Base-by-base conservation (phyloP, 2,329 filamentous ascomycete species). In the Fusarium robinianum region DNA sequence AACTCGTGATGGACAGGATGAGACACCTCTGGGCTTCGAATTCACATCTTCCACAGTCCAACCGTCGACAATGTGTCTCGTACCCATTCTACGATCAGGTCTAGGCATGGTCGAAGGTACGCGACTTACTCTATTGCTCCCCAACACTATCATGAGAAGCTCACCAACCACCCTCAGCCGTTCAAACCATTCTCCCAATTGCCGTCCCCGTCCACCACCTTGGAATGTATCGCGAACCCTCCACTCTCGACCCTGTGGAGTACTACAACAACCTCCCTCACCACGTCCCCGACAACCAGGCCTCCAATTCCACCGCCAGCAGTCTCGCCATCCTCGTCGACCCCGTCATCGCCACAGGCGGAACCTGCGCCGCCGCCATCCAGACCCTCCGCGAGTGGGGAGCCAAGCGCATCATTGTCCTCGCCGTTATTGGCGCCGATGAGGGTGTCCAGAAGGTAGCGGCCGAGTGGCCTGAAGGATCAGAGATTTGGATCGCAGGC, bases 191-290 rank as follows among this genome's bases (percentile, higher is more conserved):
- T 61, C 88, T 97, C 46, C 91, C 92, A 12, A 66, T 70, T 24
- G 80, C 89, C 10, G 87, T 92, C 21, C 85, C 90, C 6, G 81
- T 96, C 53, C 90, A 97, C 73, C 92, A 97, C 67, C 85, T 97
- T 6, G 92, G 94, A 56, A 85, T 97, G 63, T 97, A 92, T 77
- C 89, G 91, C 64, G 91, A 96, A 67, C 89, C 87, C 48, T 82
- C 83, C 43, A 92, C 88, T 30, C 84, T 96, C 43, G 83, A 90
- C 62, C 90, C 91, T 3, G 91, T 96, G 46, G 91, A 96, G 72
- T 96, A 96, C 79, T 96, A 96, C 80, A 96, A 96, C 77, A 96
- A 96, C 70, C 84, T 96, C 14, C 90, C 90, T 23, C 85, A 88
- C 70, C 86, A 89, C 71, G 66, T 75, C 25, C 63, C 74, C 59